Base-by-base conservation (phyloP, 805 yeast species). In the Candida awuae region DNA sequence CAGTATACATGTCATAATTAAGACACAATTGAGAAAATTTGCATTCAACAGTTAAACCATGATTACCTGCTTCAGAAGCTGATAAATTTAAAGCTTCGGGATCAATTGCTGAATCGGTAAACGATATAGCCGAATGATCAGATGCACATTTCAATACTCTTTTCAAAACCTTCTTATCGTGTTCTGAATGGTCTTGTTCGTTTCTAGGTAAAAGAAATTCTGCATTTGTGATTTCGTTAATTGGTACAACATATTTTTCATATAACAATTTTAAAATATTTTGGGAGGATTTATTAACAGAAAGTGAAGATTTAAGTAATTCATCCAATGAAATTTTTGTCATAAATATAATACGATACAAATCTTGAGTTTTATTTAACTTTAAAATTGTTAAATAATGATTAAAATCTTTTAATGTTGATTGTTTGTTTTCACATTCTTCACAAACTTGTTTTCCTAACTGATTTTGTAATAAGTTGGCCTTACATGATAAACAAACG, bases 201-300 rank as follows among this genome's bases (percentile, higher is more conserved):
- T 41, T 45, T 6, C 32, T 20, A 4, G 49, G 47, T 31, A 53
- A 45, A 17, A 47, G 46, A 37, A 55, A 58, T 41, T 58, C 61
- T 17, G 56, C 50, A 16, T 57, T 58, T 1, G 62, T 52, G 8
- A 50, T 45, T 22, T 46, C 46, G 41, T 58, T 55, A 16, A 56
- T 56, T 9, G 59, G 55, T 25, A 54, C 47, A 29, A 55, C 48
- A 39, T 45, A 56, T 37, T 50, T 53, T 19, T 55, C 58, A 35
- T 58, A 58, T 10, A 58, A 38, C 37, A 44, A 45, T 26, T 47
- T 45, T 19, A 53, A 40, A 13, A 58, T 36, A 22, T 46, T 48
- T 18, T 48, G 45, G 4, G 52, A 40, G 2, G 59, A 51, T 34
- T 39, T 45, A 35, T 52, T 53, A 23, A 42, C 43, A 15, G 49